Percentiles rank a stretch among this genome's conserved stretches.
Conservation (phyloP, 2,329 filamentous ascomycete species). For the Monilinia laxa region DNA sequence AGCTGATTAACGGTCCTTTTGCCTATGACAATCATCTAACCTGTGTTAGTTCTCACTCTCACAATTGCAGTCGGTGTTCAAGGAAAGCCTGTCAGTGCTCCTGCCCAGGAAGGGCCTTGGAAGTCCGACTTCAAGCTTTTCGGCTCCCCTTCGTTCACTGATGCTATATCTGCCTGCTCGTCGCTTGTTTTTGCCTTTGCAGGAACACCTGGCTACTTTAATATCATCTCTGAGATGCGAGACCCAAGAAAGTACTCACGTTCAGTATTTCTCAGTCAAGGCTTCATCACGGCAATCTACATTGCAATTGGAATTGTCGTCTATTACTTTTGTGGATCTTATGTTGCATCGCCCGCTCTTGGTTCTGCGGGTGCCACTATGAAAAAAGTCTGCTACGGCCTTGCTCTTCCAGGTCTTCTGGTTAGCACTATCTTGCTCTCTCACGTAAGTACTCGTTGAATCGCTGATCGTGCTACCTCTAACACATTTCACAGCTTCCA, state of each 20-base stretch:
- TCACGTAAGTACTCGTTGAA: constrained; percentile 43
- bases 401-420: constrained; percentile 55
- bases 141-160: constrained; percentile 56
- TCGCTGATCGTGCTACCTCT: background rate
- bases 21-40: constrained; percentile 1
- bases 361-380: constrained; percentile 58
- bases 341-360: constrained; percentile 61
- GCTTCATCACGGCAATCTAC: constrained; percentile 47
- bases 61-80: constrained; percentile 54
- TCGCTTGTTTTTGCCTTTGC: constrained; percentile 62
- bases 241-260: constrained; percentile 59
- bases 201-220: constrained; percentile 60
- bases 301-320: constrained; percentile 43
- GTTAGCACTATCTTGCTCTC: constrained; percentile 46
- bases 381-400: constrained; percentile 61
- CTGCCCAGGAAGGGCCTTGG: constrained; percentile 49
- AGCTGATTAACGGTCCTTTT: background rate
- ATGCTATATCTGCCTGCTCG: constrained; percentile 56
- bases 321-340: constrained; percentile 50
- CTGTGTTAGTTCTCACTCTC: constrained; percentile 47
- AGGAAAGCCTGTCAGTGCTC: constrained; percentile 34
- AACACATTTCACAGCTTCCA: constrained; percentile 26
- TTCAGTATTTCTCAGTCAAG: constrained; percentile 49
- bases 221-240: constrained; percentile 65
- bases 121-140: constrained; percentile 60